phyloP scores from a whole-genome alignment of 1,284 basidiomycete species.

The Wolfiporia cocos region DNA sequence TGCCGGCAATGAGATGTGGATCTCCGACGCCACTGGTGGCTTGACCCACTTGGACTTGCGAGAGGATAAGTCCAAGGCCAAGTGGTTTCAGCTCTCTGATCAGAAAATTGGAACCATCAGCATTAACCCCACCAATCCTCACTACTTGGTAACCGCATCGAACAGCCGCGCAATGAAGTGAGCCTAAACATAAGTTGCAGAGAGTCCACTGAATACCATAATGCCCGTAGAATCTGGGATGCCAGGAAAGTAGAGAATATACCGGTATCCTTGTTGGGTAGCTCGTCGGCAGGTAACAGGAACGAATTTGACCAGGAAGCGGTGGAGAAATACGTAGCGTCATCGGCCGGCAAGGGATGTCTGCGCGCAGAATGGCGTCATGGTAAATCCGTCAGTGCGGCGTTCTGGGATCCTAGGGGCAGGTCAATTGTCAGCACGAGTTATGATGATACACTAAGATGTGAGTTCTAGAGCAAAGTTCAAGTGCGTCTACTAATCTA shows the following conservation, averaged over 20 bases:
- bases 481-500: neutral
- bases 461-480: slow-evolving; percentile 38
- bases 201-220: neutral
- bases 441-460: slow-evolving; percentile 68
- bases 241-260: slow-evolving; percentile 47
- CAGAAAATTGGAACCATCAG: slow-evolving; percentile 74
- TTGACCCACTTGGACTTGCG: slow-evolving; percentile 69
- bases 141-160: slow-evolving; percentile 66
- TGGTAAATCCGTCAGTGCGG: slow-evolving; percentile 70
- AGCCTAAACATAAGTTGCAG: slow-evolving; percentile 29
- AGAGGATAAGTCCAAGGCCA: slow-evolving; percentile 46
- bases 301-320: slow-evolving; percentile 44
- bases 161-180: slow-evolving; percentile 67
- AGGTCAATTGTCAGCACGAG: slow-evolving; percentile 72
- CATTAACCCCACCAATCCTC: slow-evolving; percentile 62
- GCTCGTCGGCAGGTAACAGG: slow-evolving; percentile 16
- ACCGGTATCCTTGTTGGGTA: slow-evolving; percentile 11
- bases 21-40: slow-evolving; percentile 65
- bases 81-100: slow-evolving; percentile 59
- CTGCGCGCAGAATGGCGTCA: slow-evolving; percentile 63
- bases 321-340: slow-evolving; percentile 41
- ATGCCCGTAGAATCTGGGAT: slow-evolving; percentile 63
- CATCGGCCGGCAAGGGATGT: slow-evolving; percentile 43
- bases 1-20: slow-evolving; percentile 71
- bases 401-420: slow-evolving; percentile 77